Base-by-base conservation (phyloP, 2,329 filamentous ascomycete genomes). In the Sphaerulina vaccinii region DNA sequence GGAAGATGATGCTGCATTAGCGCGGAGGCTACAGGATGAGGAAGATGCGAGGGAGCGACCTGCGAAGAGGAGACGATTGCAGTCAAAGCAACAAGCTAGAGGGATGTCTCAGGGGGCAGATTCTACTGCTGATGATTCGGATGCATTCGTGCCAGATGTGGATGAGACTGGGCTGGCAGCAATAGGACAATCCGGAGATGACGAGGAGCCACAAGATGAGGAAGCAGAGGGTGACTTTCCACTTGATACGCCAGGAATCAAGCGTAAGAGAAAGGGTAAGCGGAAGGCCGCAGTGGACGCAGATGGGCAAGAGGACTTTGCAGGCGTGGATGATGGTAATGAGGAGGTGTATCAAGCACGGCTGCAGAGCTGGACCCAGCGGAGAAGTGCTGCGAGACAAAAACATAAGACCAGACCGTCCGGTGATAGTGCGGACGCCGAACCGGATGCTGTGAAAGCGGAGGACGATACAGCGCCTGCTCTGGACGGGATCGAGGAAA, bases 281-380 rank as follows among this genome's bases (percentile, higher is more conserved):
- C 49, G 45, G 18, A 63, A 58, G 24, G 49, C 57, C 5, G 65
- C 62, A 13, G 37, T 55, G 18, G 52, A 57, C 11, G 61, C 61
- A 3, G 65, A 60, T 11, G 66, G 68, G 33, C 63, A 69, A 36
- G 79, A 84, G 59, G 81, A 84, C 60, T 69, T 86, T 23, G 75
- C 78, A 10, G 80, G 80, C 2, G 71, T 96, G 16, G 93, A 99
- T 63, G 93, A 99, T 68, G 95, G 93, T 0, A 87, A 95, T 54
- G 91, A 96, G 68, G 73, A 78, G 0, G 78, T 90, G 16, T 99
- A 95, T 67, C 86, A 89, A 63, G 75, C 75, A 38, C 82, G 93
- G 36, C 69, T 99, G 3, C 78, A 82, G 18, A 81, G 82, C 49
- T 99, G 93, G 93, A 79, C 87, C 1, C 73, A 78, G 40, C 75